Conservation (phyloP, 2,329 filamentous ascomycete genomes). For the Xylaria digitata region DNA sequence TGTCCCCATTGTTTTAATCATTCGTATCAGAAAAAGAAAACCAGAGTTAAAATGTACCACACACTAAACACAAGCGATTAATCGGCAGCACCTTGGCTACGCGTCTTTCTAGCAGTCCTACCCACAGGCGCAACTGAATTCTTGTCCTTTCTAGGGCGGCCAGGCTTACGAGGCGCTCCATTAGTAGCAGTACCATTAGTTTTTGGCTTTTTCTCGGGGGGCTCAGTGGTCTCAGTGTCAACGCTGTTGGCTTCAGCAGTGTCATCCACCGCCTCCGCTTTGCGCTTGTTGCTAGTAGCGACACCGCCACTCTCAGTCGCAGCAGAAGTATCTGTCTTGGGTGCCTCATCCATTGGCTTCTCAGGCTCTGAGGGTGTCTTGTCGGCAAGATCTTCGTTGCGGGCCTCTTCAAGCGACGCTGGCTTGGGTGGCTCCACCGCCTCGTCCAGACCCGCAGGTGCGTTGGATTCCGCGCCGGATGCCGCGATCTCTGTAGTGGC, state of each 20-base stretch:
- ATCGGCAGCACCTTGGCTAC: constrained; percentile 50
- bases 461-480: constrained; percentile 34
- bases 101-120: constrained; percentile 53
- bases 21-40: constrained; percentile 4
- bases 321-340: constrained; percentile 35
- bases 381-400: constrained; percentile 43
- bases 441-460: constrained; percentile 36
- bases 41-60: too few species aligned
- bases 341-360: constrained; percentile 40
- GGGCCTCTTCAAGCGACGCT: constrained; percentile 47
- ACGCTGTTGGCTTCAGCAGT: constrained; percentile 32
- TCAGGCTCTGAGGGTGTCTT: constrained; percentile 36
- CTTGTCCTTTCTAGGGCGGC: constrained; percentile 52
- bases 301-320: constrained; percentile 33
- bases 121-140: constrained; percentile 49
- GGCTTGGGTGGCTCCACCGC: constrained; percentile 45
- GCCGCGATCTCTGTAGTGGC: constrained; percentile 31
- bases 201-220: constrained; percentile 56
- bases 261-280: constrained; percentile 38
- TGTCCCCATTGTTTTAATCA: constrained; percentile 1
- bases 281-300: constrained; percentile 45
- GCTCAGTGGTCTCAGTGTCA: constrained; percentile 42
- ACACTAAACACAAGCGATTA: constrained; percentile 1
- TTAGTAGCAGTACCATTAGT: constrained; percentile 50
- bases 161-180: constrained; percentile 48